phyloP scores from a whole-genome alignment of 192 early-diverging fungal genomes.

The Phycomyces blakesleeanus region DNA sequence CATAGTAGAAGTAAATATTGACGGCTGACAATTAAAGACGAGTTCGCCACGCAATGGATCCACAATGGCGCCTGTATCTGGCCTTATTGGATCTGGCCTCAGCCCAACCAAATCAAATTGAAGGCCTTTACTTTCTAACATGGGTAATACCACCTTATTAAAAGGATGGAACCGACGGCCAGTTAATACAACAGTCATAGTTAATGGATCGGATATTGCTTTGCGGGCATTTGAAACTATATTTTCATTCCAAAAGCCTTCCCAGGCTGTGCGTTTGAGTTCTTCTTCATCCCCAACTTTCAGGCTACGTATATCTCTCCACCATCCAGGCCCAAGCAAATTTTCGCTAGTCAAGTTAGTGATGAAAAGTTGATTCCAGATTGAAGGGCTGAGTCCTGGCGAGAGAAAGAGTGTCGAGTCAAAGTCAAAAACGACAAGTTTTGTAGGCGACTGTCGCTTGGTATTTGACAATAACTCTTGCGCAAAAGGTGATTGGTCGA shows the following conservation, averaged over 20 bases:
- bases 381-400: conserved; percentile 15
- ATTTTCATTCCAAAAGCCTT: conserved; percentile 32
- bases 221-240: conserved; percentile 16
- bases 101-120: conserved; percentile 30
- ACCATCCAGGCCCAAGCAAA: conserved; percentile 30
- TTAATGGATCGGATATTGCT: conserved; percentile 16
- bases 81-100: conserved; percentile 26
- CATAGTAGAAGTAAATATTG: conserved; percentile 23
- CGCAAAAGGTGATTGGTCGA: neutral
- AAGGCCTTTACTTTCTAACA: conserved; percentile 17
- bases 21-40: neutral
- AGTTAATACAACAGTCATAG: conserved; percentile 28
- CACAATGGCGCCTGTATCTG: neutral
- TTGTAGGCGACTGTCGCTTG: conserved; percentile 3
- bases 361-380: conserved; percentile 15
- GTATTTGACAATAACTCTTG: neutral
- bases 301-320: conserved; percentile 32
- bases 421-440: conserved; percentile 30
- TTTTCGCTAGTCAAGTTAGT: conserved; percentile 10
- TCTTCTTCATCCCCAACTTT: conserved; percentile 11
- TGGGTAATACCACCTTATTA: conserved; percentile 1
- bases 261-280: conserved; percentile 19
- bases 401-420: conserved; percentile 32
- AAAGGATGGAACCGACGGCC: conserved; percentile 34
- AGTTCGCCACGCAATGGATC: neutral